Evolutionary conservation across 2,329 filamentous ascomycete genomes (phyloP).

Genomic region (Verticillium tricorpus): DNA sequence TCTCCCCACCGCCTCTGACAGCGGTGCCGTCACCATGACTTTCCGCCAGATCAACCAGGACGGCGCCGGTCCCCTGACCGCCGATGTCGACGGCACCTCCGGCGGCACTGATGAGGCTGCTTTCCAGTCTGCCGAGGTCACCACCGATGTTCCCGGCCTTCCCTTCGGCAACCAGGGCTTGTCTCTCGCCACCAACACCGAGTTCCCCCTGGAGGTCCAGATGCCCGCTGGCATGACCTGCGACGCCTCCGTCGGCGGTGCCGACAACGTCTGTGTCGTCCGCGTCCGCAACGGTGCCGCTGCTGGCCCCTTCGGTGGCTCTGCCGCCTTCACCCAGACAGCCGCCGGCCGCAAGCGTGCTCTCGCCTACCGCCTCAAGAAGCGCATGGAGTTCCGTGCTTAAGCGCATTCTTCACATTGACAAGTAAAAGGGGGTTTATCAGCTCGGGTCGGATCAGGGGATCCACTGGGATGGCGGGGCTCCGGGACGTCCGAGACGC

Average conservation of each 20-base stretch:
- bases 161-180: slow-evolving; percentile 43
- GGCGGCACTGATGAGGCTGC: slow-evolving; percentile 56
- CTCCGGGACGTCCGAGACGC: slow-evolving; percentile 9
- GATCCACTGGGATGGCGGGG: neutral
- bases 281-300: slow-evolving; percentile 57
- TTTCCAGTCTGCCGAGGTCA: slow-evolving; percentile 56
- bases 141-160: slow-evolving; percentile 56
- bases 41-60: slow-evolving; percentile 71
- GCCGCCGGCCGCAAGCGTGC: slow-evolving; percentile 56
- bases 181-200: slow-evolving; percentile 54
- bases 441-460: slow-evolving; percentile 1
- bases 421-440: neutral
- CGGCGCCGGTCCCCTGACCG: slow-evolving; percentile 59
- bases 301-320: slow-evolving; percentile 64
- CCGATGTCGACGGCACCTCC: slow-evolving; percentile 57
- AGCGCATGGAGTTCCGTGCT: slow-evolving; percentile 27
- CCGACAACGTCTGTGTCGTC: slow-evolving; percentile 59
- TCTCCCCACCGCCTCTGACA: slow-evolving; percentile 56
- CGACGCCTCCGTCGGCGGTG: slow-evolving; percentile 53
- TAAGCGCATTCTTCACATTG: slow-evolving; percentile 2
- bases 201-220: slow-evolving; percentile 61
- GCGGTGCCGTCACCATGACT: slow-evolving; percentile 58
- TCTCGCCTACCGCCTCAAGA: slow-evolving; percentile 45
- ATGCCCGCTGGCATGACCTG: slow-evolving; percentile 68
- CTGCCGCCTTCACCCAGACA: slow-evolving; percentile 60